phyloP scores from a whole-genome alignment of 2,329 filamentous ascomycete genomes.

The Endocalyx cinctus region DNA sequence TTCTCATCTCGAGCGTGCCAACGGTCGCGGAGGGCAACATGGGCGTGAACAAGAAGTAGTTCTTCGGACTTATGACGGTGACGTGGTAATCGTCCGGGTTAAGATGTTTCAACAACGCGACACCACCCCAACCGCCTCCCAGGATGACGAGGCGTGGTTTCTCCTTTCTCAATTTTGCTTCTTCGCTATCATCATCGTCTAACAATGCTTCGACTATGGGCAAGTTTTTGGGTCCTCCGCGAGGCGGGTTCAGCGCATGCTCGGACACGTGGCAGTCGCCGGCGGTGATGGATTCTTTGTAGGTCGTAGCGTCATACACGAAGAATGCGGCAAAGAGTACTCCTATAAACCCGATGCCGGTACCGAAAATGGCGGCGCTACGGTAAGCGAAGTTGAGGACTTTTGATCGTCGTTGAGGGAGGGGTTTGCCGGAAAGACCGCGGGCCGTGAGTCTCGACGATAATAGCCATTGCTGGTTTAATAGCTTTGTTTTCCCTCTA shows the following conservation, averaged over 20 bases:
- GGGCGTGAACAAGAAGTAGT: slow-evolving; percentile 97
- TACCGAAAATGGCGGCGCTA: slow-evolving; percentile 67
- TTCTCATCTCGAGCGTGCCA: slow-evolving; percentile 85
- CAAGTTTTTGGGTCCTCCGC: slow-evolving; percentile 89
- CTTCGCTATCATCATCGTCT: slow-evolving; percentile 78
- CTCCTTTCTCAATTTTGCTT: slow-evolving; percentile 67
- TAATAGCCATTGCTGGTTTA: slow-evolving; percentile 19
- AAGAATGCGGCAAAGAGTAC: slow-evolving; percentile 78
- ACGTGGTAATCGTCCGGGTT: slow-evolving; percentile 92
- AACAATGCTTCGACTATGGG: slow-evolving; percentile 85
- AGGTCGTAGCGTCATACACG: slow-evolving; percentile 88
- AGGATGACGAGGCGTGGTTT: slow-evolving; percentile 92
- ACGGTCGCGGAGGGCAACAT: slow-evolving; percentile 98
- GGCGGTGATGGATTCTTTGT: slow-evolving; percentile 63
- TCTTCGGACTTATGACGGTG: slow-evolving; percentile 88
- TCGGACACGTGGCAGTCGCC: slow-evolving; percentile 80
- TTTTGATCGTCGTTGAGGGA: slow-evolving; percentile 44
- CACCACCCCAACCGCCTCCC: slow-evolving; percentile 91
- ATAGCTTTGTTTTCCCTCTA: too few relatives aligned
- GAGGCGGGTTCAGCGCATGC: slow-evolving; percentile 72
- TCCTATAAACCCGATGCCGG: slow-evolving; percentile 67
- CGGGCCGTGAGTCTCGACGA: slow-evolving; percentile 27
- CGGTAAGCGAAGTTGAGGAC: slow-evolving; percentile 60
- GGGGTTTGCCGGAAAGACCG: slow-evolving; percentile 47
- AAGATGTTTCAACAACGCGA: slow-evolving; percentile 84